A percentile compares a stretch with the other conserved stretches of the same genome.
phyloP scores from a whole-genome alignment of 805 yeast genomes.

The Sugiyamaella lignohabitans region DNA sequence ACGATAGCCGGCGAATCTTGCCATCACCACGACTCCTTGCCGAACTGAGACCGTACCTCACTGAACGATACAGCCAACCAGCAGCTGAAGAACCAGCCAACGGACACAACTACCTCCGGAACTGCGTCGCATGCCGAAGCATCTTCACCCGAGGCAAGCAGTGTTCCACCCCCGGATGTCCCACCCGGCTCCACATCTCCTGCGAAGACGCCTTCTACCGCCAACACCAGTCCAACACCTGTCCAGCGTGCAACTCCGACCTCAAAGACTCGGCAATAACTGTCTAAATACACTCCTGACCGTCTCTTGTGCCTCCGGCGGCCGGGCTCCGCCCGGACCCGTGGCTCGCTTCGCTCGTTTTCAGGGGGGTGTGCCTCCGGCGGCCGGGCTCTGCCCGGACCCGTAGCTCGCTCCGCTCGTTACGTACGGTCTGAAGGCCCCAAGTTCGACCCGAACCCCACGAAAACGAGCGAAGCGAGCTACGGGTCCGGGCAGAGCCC shows the following conservation, averaged over 20 bases:
- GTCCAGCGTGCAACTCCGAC: constrained; percentile 12
- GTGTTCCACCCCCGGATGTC: constrained; percentile 34
- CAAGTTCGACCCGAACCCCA: no score
- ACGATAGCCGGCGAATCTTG: not conserved
- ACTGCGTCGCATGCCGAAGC: constrained; percentile 47
- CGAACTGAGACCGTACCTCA: constrained; percentile 42
- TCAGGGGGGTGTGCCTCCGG: no score
- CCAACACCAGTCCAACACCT: constrained; percentile 4
- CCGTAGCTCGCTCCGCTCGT: no score
- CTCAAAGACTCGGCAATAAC: constrained; percentile 1
- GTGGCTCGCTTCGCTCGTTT: no score
- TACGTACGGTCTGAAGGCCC: no score
- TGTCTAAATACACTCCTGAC: no score
- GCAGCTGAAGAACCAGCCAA: constrained; percentile 2
- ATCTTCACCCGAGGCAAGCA: constrained; percentile 48
- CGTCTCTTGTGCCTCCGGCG: no score
- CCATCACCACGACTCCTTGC: constrained; percentile 39
- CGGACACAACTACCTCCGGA: constrained; percentile 28
- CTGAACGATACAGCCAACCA: constrained; percentile 35
- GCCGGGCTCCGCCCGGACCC: no score
- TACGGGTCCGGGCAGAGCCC: not conserved
- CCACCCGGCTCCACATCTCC: constrained; percentile 41
- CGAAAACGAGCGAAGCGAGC: no score
- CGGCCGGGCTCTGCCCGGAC: constrained; percentile 1
- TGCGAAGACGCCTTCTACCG: constrained; percentile 34